A percentile compares a stretch with the other conserved stretches of the same genome.
Conservation (phyloP, 2,329 filamentous ascomycete genomes). For the Davidsoniella australis region DNA sequence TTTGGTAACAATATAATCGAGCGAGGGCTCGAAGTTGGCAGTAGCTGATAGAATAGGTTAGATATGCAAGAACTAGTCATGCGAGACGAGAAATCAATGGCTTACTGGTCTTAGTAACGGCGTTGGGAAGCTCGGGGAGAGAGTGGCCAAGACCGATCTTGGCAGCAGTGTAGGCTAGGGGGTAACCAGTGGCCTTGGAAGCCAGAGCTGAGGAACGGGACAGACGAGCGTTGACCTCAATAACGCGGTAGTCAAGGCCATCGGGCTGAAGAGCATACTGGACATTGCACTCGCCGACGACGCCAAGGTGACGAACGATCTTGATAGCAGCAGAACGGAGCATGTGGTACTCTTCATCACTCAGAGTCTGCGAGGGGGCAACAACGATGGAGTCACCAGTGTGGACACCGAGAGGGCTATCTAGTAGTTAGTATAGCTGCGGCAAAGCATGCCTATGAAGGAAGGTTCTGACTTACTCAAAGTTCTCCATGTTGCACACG, state of each 20-base stretch:
- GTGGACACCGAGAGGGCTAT: constrained; percentile 85
- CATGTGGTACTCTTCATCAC: constrained; percentile 99
- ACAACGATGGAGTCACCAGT: constrained; percentile 98
- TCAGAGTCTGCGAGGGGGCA: constrained; percentile 88
- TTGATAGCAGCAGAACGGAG: constrained; percentile 94
- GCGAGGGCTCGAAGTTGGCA: constrained; percentile 92
- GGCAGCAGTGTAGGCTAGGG: constrained; percentile 88
- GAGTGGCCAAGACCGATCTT: constrained; percentile 96
- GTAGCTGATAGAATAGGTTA: constrained; percentile 33
- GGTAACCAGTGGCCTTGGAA: constrained; percentile 96
- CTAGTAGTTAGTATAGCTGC: constrained; percentile 46
- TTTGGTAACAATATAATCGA: constrained; percentile 97
- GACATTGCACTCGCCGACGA: constrained; percentile 96
- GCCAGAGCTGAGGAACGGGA: constrained; percentile 93
- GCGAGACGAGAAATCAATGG: background rate
- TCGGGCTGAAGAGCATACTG: constrained; percentile 95
- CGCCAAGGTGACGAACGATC: constrained; percentile 90
- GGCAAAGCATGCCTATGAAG: constrained; percentile 31
- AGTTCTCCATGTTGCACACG: constrained; percentile 47
- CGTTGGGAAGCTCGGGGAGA: constrained; percentile 88
- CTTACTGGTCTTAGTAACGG: constrained; percentile 77
- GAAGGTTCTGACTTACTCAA: constrained; percentile 9
- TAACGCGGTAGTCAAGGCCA: constrained; percentile 93
- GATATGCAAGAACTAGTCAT: background rate
- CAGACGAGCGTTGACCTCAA: constrained; percentile 96